Evolutionary conservation across 164 flowering plant species (phyloP).

Genomic region (Euptelea pleiosperma): DNA sequence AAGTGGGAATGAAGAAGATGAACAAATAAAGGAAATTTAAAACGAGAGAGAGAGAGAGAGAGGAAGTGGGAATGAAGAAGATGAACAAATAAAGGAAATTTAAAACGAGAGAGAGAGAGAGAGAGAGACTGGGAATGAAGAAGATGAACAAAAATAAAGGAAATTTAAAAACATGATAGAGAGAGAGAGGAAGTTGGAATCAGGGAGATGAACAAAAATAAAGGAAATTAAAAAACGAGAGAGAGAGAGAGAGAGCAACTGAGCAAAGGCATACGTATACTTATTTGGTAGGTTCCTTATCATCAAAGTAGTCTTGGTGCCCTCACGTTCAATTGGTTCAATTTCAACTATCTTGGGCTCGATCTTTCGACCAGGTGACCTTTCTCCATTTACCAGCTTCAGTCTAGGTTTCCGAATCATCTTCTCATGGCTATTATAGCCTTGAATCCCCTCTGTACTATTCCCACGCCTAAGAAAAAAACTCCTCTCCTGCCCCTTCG

Average conservation of each 20-base stretch:
- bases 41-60: conserved; percentile 11
- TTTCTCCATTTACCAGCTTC: background rate
- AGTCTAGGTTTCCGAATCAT: background rate
- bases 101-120: no score
- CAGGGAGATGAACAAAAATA: background rate
- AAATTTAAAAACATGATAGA: background rate
- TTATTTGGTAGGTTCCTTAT: conserved; percentile 23
- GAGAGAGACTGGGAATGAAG: background rate
- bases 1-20: no score
- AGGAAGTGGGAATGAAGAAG: no score
- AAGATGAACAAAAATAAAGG: background rate
- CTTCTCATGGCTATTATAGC: background rate
- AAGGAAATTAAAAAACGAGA: background rate
- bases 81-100: no score
- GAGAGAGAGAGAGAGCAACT: background rate
- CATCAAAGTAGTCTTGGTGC: conserved; percentile 21
- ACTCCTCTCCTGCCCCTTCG: background rate
- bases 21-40: no score
- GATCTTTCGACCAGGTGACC: background rate
- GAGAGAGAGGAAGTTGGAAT: background rate
- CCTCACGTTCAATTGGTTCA: background rate
- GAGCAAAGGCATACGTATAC: conserved; percentile 7
- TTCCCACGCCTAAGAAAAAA: background rate
- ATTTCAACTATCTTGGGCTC: background rate
- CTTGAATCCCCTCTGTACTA: background rate